Base-by-base conservation (phyloP, 2,329 filamentous ascomycete species). In the Cladosporium sp. region DNA sequence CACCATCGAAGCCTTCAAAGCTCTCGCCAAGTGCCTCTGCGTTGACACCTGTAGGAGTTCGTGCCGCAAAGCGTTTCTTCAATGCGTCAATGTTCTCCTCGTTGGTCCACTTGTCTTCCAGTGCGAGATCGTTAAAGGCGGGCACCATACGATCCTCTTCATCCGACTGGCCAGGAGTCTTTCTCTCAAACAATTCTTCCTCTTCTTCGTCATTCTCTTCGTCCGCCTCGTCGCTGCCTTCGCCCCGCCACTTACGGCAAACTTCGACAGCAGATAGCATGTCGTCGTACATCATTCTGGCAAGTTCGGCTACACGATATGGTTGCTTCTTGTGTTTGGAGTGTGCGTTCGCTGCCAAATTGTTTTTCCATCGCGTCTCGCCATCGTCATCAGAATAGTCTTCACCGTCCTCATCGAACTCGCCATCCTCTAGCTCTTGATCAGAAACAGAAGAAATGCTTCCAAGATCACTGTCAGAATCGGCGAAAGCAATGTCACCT, bases 401-500 rank as follows among this genome's bases (percentile, higher is more conserved):
- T 35, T 87, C 85, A 40, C 91, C 89, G 51, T 89, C 88, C 22
- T 83, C 83, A 12, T 66, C 68, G 32, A 62, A 61, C 22, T 59
- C 60, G 10, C 66, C 77, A 56, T 78, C 79, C 47, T 82, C 80
- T 2, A 80, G 63, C 28, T 81, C 78, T 58, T 80, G 79, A 19
- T 83, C 81, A 7, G 84, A 82, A 8, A 76, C 80, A 1, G 79
- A 80, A 8, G 90, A 96, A 62, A 97, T 74, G 3, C 93, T 96
- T 6, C 94, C 94, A 4, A 99, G 80, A 70, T 99, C 95, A 0
- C 94, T 99, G 72, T 99, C 95, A 68, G 91, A 96, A 68, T 99
- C 94, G 13, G 94, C 94, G 76, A 97, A 99, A 1, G 86, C 90
- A 58, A 97, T 67, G 56, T 96, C 90, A 28, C 85, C 89, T 22